Conservation (phyloP, 2,329 filamentous ascomycete genomes). For the Monilinia fructigena region DNA sequence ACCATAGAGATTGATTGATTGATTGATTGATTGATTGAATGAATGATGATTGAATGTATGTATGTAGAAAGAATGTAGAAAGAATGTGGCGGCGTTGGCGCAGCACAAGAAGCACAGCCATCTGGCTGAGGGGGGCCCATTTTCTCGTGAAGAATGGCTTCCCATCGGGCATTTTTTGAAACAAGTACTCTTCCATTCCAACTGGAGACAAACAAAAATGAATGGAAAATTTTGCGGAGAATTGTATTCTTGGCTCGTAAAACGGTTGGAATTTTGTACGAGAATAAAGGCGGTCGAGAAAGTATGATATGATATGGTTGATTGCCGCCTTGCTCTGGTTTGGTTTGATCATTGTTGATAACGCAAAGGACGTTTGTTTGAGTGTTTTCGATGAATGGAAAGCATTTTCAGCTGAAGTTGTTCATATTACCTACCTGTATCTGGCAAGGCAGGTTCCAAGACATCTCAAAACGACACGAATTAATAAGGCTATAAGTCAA, state of each 20-base stretch:
- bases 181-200: background rate
- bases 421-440: background rate
- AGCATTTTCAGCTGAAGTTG: constrained; percentile 1
- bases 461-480: background rate
- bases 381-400: background rate
- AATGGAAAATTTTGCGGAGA: background rate
- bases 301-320: background rate
- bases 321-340: background rate
- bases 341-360: background rate
- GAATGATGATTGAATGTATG: too few species aligned
- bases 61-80: background rate
- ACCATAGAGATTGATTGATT: background rate
- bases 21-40: too few species aligned
- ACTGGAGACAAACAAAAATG: constrained; percentile 11
- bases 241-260: background rate
- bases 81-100: constrained; percentile 11
- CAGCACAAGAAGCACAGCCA: constrained; percentile 11
- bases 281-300: background rate
- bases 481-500: constrained; percentile 13
- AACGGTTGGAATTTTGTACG: background rate
- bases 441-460: too few species aligned
- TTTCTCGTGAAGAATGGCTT: background rate
- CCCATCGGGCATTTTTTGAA: constrained; percentile 9
- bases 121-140: background rate
- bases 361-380: background rate